Evolutionary conservation across 2,329 filamentous ascomycete species (phyloP).

Genomic region (Fusarium sp.): DNA sequence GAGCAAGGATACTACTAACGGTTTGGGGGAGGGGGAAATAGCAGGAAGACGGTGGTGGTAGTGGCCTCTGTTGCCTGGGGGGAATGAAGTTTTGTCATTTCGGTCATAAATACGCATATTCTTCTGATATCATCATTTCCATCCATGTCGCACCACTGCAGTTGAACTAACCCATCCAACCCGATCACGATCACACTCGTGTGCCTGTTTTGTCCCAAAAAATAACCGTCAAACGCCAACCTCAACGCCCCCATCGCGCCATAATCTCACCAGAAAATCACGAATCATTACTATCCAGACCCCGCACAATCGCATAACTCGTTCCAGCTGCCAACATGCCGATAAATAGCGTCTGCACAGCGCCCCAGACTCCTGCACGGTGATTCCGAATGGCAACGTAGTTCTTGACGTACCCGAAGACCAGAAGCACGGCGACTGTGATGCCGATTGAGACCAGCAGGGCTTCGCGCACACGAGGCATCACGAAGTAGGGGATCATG

Average conservation of each 20-base stretch:
- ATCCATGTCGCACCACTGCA: background rate
- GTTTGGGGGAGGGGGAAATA: background rate
- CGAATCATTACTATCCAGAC: slow-evolving; percentile 59
- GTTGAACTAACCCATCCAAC: slow-evolving; percentile 2
- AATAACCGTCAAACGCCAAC: slow-evolving; percentile 32
- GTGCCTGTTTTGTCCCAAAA: slow-evolving; percentile 1
- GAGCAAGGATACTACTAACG: slow-evolving; percentile 50
- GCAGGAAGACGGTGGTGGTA: background rate
- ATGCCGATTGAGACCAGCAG: slow-evolving; percentile 71
- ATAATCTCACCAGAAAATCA: slow-evolving; percentile 14
- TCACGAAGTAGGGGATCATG: slow-evolving; percentile 76
- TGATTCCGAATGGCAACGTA: slow-evolving; percentile 65
- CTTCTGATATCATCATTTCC: slow-evolving; percentile 22
- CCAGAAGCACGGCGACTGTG: slow-evolving; percentile 71
- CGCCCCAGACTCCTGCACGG: slow-evolving; percentile 68
- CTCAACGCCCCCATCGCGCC: slow-evolving; percentile 15
- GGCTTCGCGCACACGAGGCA: slow-evolving; percentile 59
- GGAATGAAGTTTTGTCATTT: slow-evolving; percentile 42
- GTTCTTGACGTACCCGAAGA: slow-evolving; percentile 76
- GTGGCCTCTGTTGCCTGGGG: slow-evolving; percentile 3
- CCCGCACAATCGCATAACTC: slow-evolving; percentile 72
- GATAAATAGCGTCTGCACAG: slow-evolving; percentile 73
- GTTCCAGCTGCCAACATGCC: slow-evolving; percentile 75
- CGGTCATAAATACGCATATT: slow-evolving; percentile 36
- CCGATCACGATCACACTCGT: slow-evolving; percentile 19